A percentile compares a stretch with the other conserved stretches of the same genome.
phyloP scores from a whole-genome alignment of 1,284 basidiomycete species.

The Rhodotorula sp. region DNA sequence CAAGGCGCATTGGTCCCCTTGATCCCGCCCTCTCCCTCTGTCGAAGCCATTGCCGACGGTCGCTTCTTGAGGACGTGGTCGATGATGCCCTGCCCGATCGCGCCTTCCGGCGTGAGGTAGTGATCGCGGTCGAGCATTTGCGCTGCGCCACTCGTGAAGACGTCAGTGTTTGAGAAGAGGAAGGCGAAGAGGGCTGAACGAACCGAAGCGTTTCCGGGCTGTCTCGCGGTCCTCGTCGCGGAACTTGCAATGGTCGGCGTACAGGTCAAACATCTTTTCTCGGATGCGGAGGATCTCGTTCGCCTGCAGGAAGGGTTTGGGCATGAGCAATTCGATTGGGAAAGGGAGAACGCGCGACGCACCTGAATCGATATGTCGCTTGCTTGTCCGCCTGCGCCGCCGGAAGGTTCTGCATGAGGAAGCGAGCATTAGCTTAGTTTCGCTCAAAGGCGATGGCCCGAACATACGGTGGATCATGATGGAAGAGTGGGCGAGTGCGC shows the following conservation, averaged over 20 bases:
- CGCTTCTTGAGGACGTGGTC: constrained; percentile 74
- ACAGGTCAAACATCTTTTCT: constrained; percentile 64
- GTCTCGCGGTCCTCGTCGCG: constrained; percentile 63
- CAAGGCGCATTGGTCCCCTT: neutral
- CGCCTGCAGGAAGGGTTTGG: constrained; percentile 47
- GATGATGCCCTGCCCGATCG: constrained; percentile 82
- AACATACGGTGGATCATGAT: constrained; percentile 82
- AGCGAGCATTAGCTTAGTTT: too few relatives aligned
- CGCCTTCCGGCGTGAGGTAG: constrained; percentile 88
- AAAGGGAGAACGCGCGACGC: neutral
- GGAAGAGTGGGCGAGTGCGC: constrained; percentile 82
- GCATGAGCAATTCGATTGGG: too few relatives aligned
- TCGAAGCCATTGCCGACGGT: constrained; percentile 1
- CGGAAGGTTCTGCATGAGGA: constrained; percentile 64
- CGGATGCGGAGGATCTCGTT: constrained; percentile 87
- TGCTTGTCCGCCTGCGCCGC: constrained; percentile 87
- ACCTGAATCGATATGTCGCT: constrained; percentile 89
- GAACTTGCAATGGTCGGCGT: constrained; percentile 62
- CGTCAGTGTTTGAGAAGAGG: too few relatives aligned
- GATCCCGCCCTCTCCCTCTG: neutral
- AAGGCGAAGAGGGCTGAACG: neutral
- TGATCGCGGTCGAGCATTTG: constrained; percentile 76
- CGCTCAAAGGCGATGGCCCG: neutral
- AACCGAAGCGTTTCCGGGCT: constrained; percentile 74
- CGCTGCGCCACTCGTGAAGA: neutral